Conservation (phyloP, 106 monocot species). For the Cymbidium sinense region DNA sequence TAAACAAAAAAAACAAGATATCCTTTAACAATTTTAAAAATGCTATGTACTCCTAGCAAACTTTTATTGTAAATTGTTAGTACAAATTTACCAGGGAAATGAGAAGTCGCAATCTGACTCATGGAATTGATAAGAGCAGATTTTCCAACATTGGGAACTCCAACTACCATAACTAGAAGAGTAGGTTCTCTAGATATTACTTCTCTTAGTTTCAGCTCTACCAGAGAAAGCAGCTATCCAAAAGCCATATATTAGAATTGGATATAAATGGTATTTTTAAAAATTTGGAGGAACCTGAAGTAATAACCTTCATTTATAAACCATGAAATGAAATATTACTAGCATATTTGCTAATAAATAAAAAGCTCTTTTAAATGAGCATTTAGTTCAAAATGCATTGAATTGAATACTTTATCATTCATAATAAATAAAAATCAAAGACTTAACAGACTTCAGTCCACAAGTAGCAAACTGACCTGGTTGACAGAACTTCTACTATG, state of each 20-base stretch:
- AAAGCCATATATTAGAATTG: background rate
- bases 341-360: background rate
- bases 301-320: background rate
- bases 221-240: slow-evolving; percentile 77
- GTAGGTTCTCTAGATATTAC: slow-evolving; percentile 84
- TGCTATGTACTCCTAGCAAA: slow-evolving; percentile 1
- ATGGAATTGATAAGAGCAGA: slow-evolving; percentile 97
- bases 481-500: slow-evolving; percentile 77
- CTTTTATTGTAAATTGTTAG: background rate
- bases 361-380: background rate
- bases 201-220: slow-evolving; percentile 90
- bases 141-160: slow-evolving; percentile 97
- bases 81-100: slow-evolving; percentile 74
- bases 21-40: background rate
- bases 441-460: background rate
- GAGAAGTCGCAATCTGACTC: slow-evolving; percentile 69
- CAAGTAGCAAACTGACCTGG: slow-evolving; percentile 43
- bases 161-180: slow-evolving; percentile 93
- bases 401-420: background rate
- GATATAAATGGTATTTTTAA: background rate
- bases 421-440: background rate
- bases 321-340: background rate
- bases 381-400: background rate
- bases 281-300: background rate
- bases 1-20: slow-evolving; percentile 3